These are phyloP conservation scores for Vairimorpha ceranae DNA, from an alignment of 371 early-diverging fungal species.

Conservation along the genomic window DNA sequence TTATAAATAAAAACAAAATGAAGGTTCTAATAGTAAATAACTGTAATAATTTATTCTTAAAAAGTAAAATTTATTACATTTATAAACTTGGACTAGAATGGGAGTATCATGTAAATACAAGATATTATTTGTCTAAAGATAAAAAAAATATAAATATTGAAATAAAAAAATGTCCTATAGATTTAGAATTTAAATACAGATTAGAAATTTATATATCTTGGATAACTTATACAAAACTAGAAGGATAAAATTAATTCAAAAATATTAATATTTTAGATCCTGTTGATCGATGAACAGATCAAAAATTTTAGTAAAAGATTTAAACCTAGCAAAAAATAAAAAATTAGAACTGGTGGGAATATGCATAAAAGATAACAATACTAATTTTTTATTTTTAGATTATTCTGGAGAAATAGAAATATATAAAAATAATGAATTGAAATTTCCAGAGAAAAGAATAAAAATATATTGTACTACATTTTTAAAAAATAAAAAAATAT, in stretches of 20 bases:
- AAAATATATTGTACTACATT: constrained; percentile 14
- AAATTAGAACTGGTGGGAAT: constrained; percentile 16
- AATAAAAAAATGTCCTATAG: constrained; percentile 17
- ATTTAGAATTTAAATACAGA: background rate
- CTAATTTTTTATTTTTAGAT: constrained; percentile 10
- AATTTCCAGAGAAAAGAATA: background rate
- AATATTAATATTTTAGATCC: too few relatives aligned
- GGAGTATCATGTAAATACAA: constrained; percentile 34
- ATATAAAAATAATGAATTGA: background rate
- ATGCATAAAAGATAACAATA: background rate
- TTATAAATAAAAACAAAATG: constrained; percentile 11
- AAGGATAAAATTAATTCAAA: too few relatives aligned
- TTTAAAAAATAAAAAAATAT: background rate
- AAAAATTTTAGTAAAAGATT: background rate
- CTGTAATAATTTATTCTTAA: background rate
- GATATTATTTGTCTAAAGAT: constrained; percentile 6
- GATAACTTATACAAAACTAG: too few relatives aligned
- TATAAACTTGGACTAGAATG: constrained; percentile 27
- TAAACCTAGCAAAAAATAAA: background rate
- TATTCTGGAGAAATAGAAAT: constrained; percentile 23
- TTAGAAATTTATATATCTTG: background rate
- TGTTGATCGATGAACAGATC: background rate
- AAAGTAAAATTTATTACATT: background rate
- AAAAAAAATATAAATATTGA: background rate
- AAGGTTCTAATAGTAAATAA: constrained; percentile 16